A percentile compares a stretch with the other conserved stretches of the same genome.
Evolutionary conservation across 2,329 filamentous ascomycete genomes (phyloP).

Genomic region (Septoria linicola): DNA sequence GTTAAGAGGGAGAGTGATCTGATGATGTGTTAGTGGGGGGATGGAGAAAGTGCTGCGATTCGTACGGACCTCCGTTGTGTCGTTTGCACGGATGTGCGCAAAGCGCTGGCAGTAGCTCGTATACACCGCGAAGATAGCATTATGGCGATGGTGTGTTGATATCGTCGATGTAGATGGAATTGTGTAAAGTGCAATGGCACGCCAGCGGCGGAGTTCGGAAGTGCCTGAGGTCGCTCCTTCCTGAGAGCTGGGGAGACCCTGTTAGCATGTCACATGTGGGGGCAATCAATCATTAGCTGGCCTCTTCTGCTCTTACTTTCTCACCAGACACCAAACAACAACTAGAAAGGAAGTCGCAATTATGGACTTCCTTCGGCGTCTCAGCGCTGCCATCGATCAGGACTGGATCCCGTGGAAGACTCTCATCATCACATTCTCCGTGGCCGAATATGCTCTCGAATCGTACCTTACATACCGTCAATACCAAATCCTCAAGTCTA

Average conservation of each 20-base stretch:
- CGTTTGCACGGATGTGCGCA: conserved; percentile 1
- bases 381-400: conserved; percentile 83
- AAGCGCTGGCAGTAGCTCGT: neutral
- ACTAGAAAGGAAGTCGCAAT: neutral
- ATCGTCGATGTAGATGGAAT: neutral
- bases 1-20: conserved; percentile 30
- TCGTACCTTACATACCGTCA: conserved; percentile 85
- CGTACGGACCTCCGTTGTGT: conserved; percentile 2
- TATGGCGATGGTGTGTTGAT: neutral
- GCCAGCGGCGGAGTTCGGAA: neutral
- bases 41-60: no score
- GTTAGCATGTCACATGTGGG: no score
- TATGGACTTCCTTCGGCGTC: conserved; percentile 53
- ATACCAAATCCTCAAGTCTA: conserved; percentile 79
- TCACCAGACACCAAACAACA: neutral
- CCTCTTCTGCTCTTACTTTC: neutral
- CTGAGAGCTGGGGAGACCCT: neutral
- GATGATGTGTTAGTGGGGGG: neutral
- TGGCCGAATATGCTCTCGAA: conserved; percentile 89
- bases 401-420: conserved; percentile 97
- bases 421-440: conserved; percentile 88
- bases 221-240: neutral
- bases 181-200: neutral
- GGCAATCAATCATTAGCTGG: no score
- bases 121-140: conserved; percentile 17